These are phyloP conservation scores for Quillaja saponaria DNA, from an alignment of 306 rosid genomes.

Conservation along the genomic window DNA sequence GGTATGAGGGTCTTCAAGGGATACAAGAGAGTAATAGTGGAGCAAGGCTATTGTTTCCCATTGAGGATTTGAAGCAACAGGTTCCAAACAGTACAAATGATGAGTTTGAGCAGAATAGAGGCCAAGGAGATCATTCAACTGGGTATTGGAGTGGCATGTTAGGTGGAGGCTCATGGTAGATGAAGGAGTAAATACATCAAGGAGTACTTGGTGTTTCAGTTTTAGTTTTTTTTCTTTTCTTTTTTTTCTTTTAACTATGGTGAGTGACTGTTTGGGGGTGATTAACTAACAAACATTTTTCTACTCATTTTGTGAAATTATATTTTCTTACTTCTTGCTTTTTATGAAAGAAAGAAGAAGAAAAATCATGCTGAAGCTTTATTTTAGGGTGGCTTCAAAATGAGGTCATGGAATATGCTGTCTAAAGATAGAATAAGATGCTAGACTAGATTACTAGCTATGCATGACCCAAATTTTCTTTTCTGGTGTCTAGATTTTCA, in stretches of 20 bases:
- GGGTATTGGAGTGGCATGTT: conserved; percentile 91
- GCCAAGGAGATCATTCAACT: conserved; percentile 55
- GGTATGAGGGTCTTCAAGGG: conserved; percentile 55
- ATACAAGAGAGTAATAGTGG: conserved; percentile 45
- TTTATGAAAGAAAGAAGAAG: too few species aligned
- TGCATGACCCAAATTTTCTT: conserved; percentile 11
- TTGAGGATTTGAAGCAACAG: conserved; percentile 74
- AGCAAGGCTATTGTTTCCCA: conserved; percentile 87
- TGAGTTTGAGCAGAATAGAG: conserved; percentile 56
- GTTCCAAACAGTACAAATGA: conserved; percentile 48
- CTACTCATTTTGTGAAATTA: conserved; percentile 18
- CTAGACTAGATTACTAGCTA: too few species aligned
- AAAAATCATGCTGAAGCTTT: conserved; percentile 40
- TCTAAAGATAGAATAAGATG: too few species aligned
- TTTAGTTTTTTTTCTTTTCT: conserved; percentile 18
- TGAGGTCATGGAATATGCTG: too few species aligned
- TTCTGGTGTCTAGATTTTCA: conserved; percentile 12
- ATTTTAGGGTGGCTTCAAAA: conserved; percentile 46
- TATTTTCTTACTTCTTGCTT: not conserved
- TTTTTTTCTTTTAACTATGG: conserved; percentile 18
- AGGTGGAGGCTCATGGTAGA: conserved; percentile 95
- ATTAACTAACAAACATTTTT: conserved; percentile 42
- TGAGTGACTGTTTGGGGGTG: conserved; percentile 35
- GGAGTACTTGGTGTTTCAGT: conserved; percentile 30
- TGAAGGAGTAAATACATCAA: not conserved